Conservation (phyloP, 2,329 filamentous ascomycete genomes). For the Fusarium sp. region DNA sequence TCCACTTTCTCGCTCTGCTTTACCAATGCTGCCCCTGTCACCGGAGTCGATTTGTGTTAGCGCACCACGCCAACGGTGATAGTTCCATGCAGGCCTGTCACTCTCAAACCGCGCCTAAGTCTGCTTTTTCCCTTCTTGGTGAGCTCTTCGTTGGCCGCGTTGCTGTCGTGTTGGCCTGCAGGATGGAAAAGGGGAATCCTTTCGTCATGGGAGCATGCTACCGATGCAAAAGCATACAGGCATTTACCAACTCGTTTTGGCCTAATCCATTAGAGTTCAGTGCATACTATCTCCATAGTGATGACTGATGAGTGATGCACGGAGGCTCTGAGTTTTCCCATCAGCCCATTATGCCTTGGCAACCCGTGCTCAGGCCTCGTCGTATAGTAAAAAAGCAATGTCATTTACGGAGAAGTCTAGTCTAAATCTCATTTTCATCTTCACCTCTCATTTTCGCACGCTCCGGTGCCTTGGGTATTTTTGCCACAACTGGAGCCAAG, state of each 20-base stretch:
- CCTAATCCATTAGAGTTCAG: background rate
- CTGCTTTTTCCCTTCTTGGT: background rate
- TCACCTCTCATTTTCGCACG: background rate
- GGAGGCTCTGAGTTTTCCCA: background rate
- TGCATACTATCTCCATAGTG: background rate
- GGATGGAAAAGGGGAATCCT: background rate
- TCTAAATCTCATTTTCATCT: background rate
- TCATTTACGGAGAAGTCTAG: background rate
- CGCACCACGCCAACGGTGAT: slow-evolving; percentile 22
- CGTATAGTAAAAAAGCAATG: background rate
- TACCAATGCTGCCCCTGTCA: slow-evolving; percentile 5
- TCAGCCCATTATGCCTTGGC: background rate
- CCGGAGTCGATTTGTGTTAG: slow-evolving; percentile 18
- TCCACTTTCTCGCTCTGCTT: slow-evolving; percentile 1
- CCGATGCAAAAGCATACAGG: background rate
- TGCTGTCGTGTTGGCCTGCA: background rate
- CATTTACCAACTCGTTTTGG: background rate
- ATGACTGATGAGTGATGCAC: background rate
- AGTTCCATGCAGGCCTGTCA: slow-evolving; percentile 24
- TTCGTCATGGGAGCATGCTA: background rate
- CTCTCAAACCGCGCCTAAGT: slow-evolving; percentile 8
- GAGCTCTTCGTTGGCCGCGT: background rate
- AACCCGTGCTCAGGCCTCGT: background rate
- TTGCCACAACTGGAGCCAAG: slow-evolving; percentile 15
- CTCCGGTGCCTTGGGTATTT: background rate